Evolutionary conservation across 306 rosid species (phyloP), one percentile per base, ranked within the genome.

Genomic region (Inga oerstediana): DNA sequence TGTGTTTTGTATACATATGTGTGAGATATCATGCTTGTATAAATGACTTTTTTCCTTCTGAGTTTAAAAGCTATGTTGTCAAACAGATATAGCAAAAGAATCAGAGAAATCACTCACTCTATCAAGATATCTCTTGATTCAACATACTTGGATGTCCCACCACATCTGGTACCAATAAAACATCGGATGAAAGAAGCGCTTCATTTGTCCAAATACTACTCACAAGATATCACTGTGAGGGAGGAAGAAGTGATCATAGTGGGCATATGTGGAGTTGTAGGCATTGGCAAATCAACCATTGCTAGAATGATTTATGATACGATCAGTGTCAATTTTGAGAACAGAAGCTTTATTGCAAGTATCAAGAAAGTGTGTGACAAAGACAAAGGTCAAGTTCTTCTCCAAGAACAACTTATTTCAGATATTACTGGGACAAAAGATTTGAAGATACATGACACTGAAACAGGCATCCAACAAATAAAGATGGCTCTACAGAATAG

Each of bases 191-290:
- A n/a, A 58, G 30, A 58, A 58, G 65, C 3, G 30, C 30, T 58
- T 58, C 65, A 58, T n/a, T n/a, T 58, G 65, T 58, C 65, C 65
- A 58, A 58, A 58, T 58, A 58, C 65, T 58, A 58, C 65, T 58
- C 65, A 19, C n/a, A 58, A n/a, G 65, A 58, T 58, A n/a, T 58
- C 4, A 16, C 65, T 8, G 65, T 58, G 12, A 58, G 65, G 65
- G 5, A 58, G n/a, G 65, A 58, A 58, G 20, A 58, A 20, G 65
- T 58, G 30, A 58, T 58, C 65, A n/a, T 58, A 58, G 65, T 58
- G 22, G 65, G 65, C 65, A 58, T 58, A n/a, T 20, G 27, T 20
- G 65, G 65, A 58, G 65, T 58, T 58, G 65, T n/a, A n/a, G 65
- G 65, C 30, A 58, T 58, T 58, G 65, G 65, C 30, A 58, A 58